Evolutionary conservation across 1,139 yeast genomes (phyloP).

Genomic region (Diutina pseudorugosa): DNA sequence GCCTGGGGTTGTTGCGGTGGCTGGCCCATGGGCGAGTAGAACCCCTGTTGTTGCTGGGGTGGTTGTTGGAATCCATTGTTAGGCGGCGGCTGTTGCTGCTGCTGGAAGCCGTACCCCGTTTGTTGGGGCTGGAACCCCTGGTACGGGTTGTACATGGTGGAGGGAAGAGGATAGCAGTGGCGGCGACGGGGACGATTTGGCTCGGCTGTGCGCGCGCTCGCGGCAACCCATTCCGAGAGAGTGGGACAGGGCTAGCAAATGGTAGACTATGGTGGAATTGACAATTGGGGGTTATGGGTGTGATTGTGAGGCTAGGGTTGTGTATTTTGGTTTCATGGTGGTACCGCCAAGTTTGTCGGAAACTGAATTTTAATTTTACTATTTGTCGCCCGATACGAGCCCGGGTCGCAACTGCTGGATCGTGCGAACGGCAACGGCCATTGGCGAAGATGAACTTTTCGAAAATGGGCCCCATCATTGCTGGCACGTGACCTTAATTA

Average conservation of each 20-base stretch:
- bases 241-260: too few species aligned
- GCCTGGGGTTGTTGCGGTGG: slow-evolving; percentile 16
- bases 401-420: too few species aligned
- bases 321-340: too few species aligned
- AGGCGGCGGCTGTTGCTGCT: neutral
- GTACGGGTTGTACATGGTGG: slow-evolving; percentile 32
- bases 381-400: too few species aligned
- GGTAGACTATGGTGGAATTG: too few species aligned
- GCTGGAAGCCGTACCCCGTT: slow-evolving; percentile 17
- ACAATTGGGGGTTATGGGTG: too few species aligned
- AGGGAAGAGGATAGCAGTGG: neutral
- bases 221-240: neutral
- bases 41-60: neutral
- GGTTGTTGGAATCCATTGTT: slow-evolving; percentile 10
- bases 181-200: neutral
- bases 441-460: neutral
- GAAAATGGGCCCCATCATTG: neutral
- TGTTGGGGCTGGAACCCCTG: slow-evolving; percentile 14
- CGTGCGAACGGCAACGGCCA: too few species aligned
- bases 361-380: too few species aligned
- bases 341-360: too few species aligned
- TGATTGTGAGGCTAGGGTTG: too few species aligned
- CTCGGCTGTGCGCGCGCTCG: neutral
- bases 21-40: slow-evolving; percentile 10
- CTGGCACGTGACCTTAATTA: neutral